Base-by-base conservation (phyloP, 1,284 basidiomycete species). In the Abortiporus biennis region DNA sequence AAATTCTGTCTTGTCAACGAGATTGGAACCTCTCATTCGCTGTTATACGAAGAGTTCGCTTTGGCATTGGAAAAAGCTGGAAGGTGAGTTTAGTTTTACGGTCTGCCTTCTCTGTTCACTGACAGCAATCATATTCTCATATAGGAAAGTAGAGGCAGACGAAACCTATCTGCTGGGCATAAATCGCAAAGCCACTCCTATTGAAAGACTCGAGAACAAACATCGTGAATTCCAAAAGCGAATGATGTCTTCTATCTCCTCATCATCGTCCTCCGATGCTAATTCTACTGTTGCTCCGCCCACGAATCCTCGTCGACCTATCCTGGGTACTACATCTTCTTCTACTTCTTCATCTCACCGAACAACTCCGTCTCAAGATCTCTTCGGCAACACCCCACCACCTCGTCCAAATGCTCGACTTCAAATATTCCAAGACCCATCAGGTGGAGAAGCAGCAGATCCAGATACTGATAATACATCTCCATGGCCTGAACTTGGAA, bases 31-130 rank as follows among this genome's bases (percentile, higher is more conserved):
- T 71, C 69, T 12, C 81, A 85, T 57, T 83, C 88, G 1, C 62
- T 87, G 27, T 69, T 98, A 33, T 98, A 98, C 58, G 93, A 97
- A 60, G 93, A 96, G 61, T 91, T 86, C 63, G 93, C 92, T 0
- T 70, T 74, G 21, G 79, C 86, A 3, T 67, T 92, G 27, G 94
- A 98, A 60, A 68, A 80, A 23, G 75, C 83, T 43, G 76, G 76
- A 36, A 69, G 79, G 85, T 86, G 57, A 54, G 69, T 69, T 54
- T 53, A 48, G 59, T n/a, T n/a, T n/a, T n/a, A n/a, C 24, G 13
- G 38, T 8, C 12, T 3, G 13, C 16, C n/a, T 17, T 6, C 24
- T 3, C 38, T 21, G 13, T 20, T 33, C 41, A 21, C 23, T 38
- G 20, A 21, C 44, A 25, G 15, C 32, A 11, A 1, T 12, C 38